These are phyloP conservation scores for Epichloe uncinata DNA, from an alignment of 2,329 filamentous ascomycete genomes.

Conservation along the genomic window DNA sequence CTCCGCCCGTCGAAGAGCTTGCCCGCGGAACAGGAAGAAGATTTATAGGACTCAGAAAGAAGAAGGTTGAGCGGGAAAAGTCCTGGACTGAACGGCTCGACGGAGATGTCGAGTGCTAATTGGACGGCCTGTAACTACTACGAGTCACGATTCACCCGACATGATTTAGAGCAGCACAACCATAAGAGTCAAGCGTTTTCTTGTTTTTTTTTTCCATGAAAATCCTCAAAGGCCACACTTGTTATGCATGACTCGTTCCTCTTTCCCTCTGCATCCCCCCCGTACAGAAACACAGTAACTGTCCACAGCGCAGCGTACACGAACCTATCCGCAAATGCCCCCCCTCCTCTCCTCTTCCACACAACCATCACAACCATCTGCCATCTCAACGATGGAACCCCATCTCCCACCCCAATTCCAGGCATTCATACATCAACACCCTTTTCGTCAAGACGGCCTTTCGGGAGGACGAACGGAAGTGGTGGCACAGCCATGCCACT, in stretches of 20 bases:
- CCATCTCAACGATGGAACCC: too few relatives aligned
- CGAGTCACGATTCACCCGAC: not conserved
- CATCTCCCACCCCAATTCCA: too few relatives aligned
- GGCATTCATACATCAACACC: too few relatives aligned
- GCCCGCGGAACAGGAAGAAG: constrained; percentile 14
- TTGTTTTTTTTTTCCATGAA: too few relatives aligned
- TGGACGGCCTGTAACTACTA: not conserved
- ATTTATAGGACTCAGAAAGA: constrained; percentile 41
- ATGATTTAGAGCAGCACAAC: not conserved
- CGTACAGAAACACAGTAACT: too few relatives aligned
- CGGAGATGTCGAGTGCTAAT: constrained; percentile 18
- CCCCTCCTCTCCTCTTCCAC: too few relatives aligned
- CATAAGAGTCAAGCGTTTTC: not conserved
- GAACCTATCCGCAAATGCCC: too few relatives aligned
- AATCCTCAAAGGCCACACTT: too few relatives aligned
- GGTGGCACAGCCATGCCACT: not conserved
- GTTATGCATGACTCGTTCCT: not conserved
- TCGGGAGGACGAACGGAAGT: not conserved
- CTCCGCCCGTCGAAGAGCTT: constrained; percentile 16
- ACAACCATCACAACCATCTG: too few relatives aligned
- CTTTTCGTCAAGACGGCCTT: not conserved
- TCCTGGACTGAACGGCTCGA: constrained; percentile 50
- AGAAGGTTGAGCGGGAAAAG: constrained; percentile 28
- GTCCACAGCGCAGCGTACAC: too few relatives aligned
- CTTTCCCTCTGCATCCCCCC: too few relatives aligned